Conservation (phyloP, 2,329 filamentous ascomycete species). For the Parastagonospora avenae region DNA sequence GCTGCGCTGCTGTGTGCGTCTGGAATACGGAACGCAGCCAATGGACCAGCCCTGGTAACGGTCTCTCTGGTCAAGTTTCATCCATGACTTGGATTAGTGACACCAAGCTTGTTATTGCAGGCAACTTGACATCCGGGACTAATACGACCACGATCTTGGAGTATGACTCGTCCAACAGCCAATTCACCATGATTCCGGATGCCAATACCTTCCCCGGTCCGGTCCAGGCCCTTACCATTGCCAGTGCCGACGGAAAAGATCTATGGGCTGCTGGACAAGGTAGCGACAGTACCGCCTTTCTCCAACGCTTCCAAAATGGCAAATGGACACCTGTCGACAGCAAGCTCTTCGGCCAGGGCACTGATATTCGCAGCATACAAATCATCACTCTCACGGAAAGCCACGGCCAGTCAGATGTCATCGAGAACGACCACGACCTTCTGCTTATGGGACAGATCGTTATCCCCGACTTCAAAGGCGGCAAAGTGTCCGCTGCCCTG, state of each 20-base stretch:
- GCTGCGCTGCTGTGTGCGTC: slow-evolving; percentile 80
- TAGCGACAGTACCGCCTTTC: slow-evolving; percentile 70
- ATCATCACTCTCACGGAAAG: slow-evolving; percentile 72
- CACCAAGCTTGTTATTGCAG: slow-evolving; percentile 75
- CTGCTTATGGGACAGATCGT: slow-evolving; percentile 84
- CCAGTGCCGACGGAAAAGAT: slow-evolving; percentile 71
- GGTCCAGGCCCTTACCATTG: slow-evolving; percentile 75
- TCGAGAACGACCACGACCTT: slow-evolving; percentile 72
- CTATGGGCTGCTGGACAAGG: slow-evolving; percentile 83
- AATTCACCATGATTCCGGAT: slow-evolving; percentile 68
- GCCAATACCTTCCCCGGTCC: slow-evolving; percentile 76
- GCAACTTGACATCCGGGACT: slow-evolving; percentile 72
- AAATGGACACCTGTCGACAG: slow-evolving; percentile 69
- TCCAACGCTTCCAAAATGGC: slow-evolving; percentile 79
- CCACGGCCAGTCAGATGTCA: slow-evolving; percentile 67
- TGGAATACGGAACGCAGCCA: slow-evolving; percentile 73
- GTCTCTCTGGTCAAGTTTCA: slow-evolving; percentile 72
- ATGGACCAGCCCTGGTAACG: slow-evolving; percentile 80
- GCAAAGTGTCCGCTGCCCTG: slow-evolving; percentile 81
- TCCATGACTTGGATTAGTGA: slow-evolving; percentile 77
- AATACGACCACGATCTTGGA: slow-evolving; percentile 71
- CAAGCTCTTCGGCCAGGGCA: slow-evolving; percentile 64
- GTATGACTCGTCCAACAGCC: slow-evolving; percentile 71
- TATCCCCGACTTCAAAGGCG: slow-evolving; percentile 67
- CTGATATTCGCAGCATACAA: slow-evolving; percentile 78